A percentile compares a stretch with the other conserved stretches of the same genome.
These are phyloP conservation scores for Sporobolomyces pararoseus DNA, from an alignment of 768 basidiomycete species.

Conservation along the genomic window DNA sequence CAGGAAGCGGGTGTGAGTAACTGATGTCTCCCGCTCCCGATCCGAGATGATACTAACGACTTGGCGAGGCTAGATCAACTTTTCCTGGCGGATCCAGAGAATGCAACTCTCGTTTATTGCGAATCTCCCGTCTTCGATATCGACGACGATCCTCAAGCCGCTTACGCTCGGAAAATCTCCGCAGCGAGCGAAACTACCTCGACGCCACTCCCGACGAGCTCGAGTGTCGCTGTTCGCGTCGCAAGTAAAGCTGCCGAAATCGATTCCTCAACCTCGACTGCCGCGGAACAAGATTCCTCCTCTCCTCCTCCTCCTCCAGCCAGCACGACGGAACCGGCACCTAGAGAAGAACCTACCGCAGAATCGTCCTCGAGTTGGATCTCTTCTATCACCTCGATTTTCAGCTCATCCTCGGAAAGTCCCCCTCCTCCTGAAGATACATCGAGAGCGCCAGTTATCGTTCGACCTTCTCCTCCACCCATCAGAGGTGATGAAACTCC, in stretches of 20 bases:
- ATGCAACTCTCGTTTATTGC: constrained; percentile 20
- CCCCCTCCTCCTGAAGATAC: background rate
- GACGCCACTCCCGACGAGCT: too few relatives aligned
- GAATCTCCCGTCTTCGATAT: constrained; percentile 31
- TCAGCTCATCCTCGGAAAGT: background rate
- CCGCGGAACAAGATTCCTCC: too few relatives aligned
- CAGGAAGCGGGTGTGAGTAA: constrained; percentile 22
- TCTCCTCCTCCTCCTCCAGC: too few relatives aligned
- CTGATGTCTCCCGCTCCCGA: background rate
- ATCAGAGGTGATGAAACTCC: background rate
- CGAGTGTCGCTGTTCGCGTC: too few relatives aligned
- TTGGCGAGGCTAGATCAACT: constrained; percentile 19
- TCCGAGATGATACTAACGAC: too few relatives aligned
- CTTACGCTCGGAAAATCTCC: background rate
- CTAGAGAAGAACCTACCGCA: too few relatives aligned
- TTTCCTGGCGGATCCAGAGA: constrained; percentile 29
- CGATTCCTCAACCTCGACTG: background rate
- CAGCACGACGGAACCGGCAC: too few relatives aligned
- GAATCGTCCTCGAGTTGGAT: constrained; percentile 1
- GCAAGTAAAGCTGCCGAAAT: too few relatives aligned
- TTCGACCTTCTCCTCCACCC: constrained; percentile 3
- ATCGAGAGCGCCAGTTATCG: background rate
- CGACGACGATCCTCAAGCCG: constrained; percentile 2
- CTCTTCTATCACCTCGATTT: background rate
- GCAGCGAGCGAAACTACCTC: background rate